These are phyloP conservation scores for Suillus spraguei DNA, from an alignment of 768 basidiomycete genomes.

Conservation along the genomic window DNA sequence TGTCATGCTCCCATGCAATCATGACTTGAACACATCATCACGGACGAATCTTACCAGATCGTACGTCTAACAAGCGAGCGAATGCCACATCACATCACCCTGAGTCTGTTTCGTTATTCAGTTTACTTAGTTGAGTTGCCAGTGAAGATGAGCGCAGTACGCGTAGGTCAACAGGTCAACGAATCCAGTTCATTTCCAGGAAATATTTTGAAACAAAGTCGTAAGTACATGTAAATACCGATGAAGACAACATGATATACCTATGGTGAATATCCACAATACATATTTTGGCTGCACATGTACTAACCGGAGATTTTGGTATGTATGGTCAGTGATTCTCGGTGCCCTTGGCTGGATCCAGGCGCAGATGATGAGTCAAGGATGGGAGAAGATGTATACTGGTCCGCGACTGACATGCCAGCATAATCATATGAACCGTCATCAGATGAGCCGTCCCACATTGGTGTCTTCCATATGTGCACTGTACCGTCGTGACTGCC, in stretches of 20 bases:
- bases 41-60: neutral
- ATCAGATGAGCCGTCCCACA: conserved; percentile 26
- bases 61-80: neutral
- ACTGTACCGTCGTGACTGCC: conserved; percentile 79
- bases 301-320: neutral
- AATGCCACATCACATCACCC: neutral
- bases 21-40: conserved; percentile 18
- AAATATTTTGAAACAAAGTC: neutral
- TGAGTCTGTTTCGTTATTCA: neutral
- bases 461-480: conserved; percentile 65
- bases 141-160: neutral
- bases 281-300: neutral
- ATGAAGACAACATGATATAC: neutral
- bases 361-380: neutral
- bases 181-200: neutral
- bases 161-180: neutral
- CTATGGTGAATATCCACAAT: neutral
- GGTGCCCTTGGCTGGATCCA: neutral
- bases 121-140: neutral
- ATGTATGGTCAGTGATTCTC: neutral
- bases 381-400: neutral
- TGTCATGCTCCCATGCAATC: conserved; percentile 23
- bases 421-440: conserved; percentile 29
- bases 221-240: neutral
- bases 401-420: neutral